Percentiles rank a stretch among this genome's conserved stretches.
Conservation (phyloP, 2,329 filamentous ascomycete genomes). For the Mollisiaceae sp. region DNA sequence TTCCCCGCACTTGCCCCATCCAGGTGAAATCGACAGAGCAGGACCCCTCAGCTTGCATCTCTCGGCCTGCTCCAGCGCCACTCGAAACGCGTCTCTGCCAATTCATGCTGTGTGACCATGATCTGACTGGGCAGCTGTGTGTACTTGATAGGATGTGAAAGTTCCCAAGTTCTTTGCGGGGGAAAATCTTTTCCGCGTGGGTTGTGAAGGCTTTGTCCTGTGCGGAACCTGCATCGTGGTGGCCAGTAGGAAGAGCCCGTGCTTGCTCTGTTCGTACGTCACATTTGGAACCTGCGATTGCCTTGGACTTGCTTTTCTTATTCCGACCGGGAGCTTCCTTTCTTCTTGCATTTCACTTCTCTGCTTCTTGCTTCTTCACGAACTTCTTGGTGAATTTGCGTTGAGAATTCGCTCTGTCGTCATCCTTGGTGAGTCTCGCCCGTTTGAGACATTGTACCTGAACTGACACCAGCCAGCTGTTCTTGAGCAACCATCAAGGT, state of each 20-base stretch:
- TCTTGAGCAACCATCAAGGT: slow-evolving; percentile 6
- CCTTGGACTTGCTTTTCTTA: slow-evolving; percentile 7
- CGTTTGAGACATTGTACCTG: neutral
- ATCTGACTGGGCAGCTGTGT: neutral
- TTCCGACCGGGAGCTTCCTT: neutral
- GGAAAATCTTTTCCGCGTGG: slow-evolving; percentile 5
- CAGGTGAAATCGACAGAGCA: neutral
- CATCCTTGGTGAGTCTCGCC: neutral
- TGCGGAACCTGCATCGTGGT: slow-evolving; percentile 3
- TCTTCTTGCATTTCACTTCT: neutral
- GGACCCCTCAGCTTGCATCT: neutral
- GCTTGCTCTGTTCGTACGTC: slow-evolving; percentile 8
- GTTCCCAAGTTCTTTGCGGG: neutral
- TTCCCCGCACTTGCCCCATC: slow-evolving; percentile 17
- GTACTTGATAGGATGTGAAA: neutral
- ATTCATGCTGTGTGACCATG: slow-evolving; percentile 13
- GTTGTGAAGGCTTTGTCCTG: neutral
- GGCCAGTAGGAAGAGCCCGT: slow-evolving; percentile 7
- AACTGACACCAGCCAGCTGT: neutral
- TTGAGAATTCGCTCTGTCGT: neutral
- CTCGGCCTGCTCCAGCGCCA: neutral
- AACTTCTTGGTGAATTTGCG: neutral
- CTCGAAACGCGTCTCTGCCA: slow-evolving; percentile 14
- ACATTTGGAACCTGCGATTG: slow-evolving; percentile 15
- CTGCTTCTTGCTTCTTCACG: neutral